Conservation (phyloP, 2,329 filamentous ascomycete genomes). For the Beauveria sp. region DNA sequence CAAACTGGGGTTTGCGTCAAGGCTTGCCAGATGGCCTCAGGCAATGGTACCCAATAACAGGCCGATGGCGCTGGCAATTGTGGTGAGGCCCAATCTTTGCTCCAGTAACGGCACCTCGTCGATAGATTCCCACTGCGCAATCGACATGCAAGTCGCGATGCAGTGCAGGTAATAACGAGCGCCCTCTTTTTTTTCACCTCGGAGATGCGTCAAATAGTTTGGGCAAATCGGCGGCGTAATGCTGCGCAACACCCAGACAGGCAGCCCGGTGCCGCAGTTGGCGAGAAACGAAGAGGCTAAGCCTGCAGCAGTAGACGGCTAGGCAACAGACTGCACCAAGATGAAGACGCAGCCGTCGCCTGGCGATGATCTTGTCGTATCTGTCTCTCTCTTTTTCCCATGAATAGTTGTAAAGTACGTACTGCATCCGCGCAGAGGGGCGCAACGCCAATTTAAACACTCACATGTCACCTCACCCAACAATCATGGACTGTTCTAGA, state of each 20-base stretch:
- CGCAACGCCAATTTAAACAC: not conserved
- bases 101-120: not conserved
- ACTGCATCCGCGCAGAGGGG: not conserved
- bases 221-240: not conserved
- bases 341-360: not conserved
- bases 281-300: not conserved
- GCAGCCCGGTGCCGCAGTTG: not conserved
- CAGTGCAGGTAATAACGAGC: not conserved
- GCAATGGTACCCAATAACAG: conserved; percentile 6
- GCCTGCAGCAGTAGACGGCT: not conserved
- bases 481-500: not conserved
- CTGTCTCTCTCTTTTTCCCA: not conserved
- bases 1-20: not conserved
- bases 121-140: conserved; percentile 5
- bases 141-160: conserved; percentile 5
- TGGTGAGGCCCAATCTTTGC: conserved; percentile 8
- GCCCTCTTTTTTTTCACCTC: not conserved
- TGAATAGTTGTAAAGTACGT: not conserved
- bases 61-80: not conserved
- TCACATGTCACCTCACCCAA: not conserved
- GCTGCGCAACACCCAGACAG: not conserved
- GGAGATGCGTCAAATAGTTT: not conserved
- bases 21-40: not conserved
- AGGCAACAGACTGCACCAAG: not conserved
- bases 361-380: not conserved